Evolutionary conservation across 257 asterid species (phyloP), one percentile per base, ranked within the genome.

Genomic region (Forsythia viridissima): DNA sequence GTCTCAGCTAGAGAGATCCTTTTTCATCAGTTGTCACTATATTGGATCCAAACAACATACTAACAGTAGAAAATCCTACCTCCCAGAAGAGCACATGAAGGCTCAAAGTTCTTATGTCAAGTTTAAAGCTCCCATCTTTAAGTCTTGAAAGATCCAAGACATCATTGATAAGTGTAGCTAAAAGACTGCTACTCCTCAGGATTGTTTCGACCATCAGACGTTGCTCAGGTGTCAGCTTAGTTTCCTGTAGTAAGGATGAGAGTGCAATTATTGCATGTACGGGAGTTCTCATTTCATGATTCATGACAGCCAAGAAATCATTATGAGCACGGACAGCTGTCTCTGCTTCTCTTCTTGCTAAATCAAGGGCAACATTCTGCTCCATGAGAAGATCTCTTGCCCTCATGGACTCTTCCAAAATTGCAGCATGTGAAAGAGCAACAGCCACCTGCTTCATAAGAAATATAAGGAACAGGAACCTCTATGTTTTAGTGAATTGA

Each of bases 341-440:
- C 88, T 96, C 99, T n/a, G 98, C 99, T 86, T 93, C 99, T 82
- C 93, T 86, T 85, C 98, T 88, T 55, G 99, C 99, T 59, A 80
- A 85, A 86, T 96, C 97, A 73, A 96, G 94, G 78, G 97, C 98
- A 76, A 89, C 88, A 78, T 96, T 96, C 79, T 96, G 99, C 78
- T 92, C 93, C 93, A 96, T 87, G 37, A 96, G 96, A 70, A 89
- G 98, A 89, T 96, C 97, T 77, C 96, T 85, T 2, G 99, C 98
- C 90, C 94, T 90, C 98, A 92, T 96, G 5, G 99, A 96, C 85
- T 96, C 99, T 84, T 96, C 99, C 78, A 96, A 80, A 73, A 96
- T 96, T 68, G 98, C 98, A 70, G 99, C 99, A 80, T 96, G 99
- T 34, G 99, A 96, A 41, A 96, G 97, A 83, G 99, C 99, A 89